A percentile compares a stretch with the other conserved stretches of the same genome.
phyloP scores from a whole-genome alignment of 2,329 filamentous ascomycete species.

The Raffaelea albimanens region DNA sequence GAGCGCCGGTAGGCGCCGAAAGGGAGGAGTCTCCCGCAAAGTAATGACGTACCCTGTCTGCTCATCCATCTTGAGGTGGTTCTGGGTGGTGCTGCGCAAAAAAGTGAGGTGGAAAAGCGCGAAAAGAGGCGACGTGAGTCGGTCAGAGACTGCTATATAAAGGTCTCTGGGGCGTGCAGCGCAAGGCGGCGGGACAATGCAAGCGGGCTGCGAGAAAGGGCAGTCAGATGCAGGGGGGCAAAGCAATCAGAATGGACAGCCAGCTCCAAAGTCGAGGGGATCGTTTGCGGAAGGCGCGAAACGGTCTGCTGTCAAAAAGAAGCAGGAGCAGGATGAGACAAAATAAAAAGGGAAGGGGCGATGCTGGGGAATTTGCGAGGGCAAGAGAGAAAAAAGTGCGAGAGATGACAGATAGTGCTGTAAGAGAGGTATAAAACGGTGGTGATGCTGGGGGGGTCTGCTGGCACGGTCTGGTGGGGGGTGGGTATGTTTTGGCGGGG shows the following conservation, averaged over 20 bases:
- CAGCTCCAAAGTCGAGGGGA: no score
- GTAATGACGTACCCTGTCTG: not conserved
- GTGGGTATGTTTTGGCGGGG: slow-evolving; percentile 4
- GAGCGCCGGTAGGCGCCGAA: no score
- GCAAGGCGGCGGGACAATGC: no score
- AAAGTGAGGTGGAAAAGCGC: not conserved
- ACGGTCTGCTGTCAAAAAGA: no score
- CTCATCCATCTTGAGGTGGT: not conserved
- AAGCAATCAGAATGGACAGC: not conserved
- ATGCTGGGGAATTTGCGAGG: not conserved
- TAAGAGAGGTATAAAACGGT: slow-evolving; percentile 8
- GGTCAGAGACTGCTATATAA: no score
- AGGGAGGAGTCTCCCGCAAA: not conserved
- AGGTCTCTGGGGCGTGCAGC: no score
- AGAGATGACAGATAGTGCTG: not conserved
- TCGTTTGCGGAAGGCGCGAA: not conserved
- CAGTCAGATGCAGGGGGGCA: not conserved
- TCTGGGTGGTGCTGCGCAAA: not conserved
- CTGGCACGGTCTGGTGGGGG: not conserved
- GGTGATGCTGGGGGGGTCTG: slow-evolving; percentile 11
- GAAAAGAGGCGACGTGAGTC: not conserved
- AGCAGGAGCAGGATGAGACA: not conserved
- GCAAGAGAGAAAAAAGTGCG: not conserved
- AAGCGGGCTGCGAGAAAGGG: no score
- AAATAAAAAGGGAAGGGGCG: not conserved